These are phyloP conservation scores for Blastobotrys apis DNA, from an alignment of 1,139 yeast genomes.

Conservation along the genomic window DNA sequence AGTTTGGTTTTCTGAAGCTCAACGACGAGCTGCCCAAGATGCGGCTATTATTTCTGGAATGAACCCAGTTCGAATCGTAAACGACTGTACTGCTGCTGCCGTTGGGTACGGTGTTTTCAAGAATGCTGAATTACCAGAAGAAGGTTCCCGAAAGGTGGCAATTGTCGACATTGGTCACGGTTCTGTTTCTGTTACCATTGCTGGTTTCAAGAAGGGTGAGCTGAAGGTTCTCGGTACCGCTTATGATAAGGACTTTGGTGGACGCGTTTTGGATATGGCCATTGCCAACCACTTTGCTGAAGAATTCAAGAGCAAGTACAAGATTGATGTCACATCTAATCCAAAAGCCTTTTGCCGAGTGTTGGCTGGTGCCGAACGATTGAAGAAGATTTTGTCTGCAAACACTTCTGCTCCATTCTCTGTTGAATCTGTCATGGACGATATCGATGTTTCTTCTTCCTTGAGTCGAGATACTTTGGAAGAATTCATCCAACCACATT, in stretches of 20 bases:
- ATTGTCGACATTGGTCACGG: constrained; percentile 97
- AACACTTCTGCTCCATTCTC: constrained; percentile 92
- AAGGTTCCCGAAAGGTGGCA: constrained; percentile 83
- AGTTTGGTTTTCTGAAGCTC: constrained; percentile 93
- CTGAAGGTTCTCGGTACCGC: constrained; percentile 89
- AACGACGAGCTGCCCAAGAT: constrained; percentile 94
- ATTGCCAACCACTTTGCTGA: constrained; percentile 93
- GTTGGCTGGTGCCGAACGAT: constrained; percentile 81
- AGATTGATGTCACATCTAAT: constrained; percentile 84
- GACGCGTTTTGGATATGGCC: constrained; percentile 92
- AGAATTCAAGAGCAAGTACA: constrained; percentile 85
- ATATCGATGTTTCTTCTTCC: constrained; percentile 88
- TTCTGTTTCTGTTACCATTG: constrained; percentile 84
- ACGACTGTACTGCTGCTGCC: constrained; percentile 97
- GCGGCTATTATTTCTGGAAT: constrained; percentile 95
- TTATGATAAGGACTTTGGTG: constrained; percentile 95
- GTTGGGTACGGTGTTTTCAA: constrained; percentile 99
- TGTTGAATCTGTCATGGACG: constrained; percentile 95
- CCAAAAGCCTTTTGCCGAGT: constrained; percentile 96
- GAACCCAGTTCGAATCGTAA: constrained; percentile 96
- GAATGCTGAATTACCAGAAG: constrained; percentile 83
- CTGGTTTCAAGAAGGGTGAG: constrained; percentile 94
- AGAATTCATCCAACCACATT: constrained; percentile 77
- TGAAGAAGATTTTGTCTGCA: constrained; percentile 95
- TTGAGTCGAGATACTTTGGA: constrained; percentile 91